Evolutionary conservation across 495 filamentous ascomycete genomes (phyloP), one percentile per base, ranked within the genome.

Genomic region (Hypoxylon subgilvum): DNA sequence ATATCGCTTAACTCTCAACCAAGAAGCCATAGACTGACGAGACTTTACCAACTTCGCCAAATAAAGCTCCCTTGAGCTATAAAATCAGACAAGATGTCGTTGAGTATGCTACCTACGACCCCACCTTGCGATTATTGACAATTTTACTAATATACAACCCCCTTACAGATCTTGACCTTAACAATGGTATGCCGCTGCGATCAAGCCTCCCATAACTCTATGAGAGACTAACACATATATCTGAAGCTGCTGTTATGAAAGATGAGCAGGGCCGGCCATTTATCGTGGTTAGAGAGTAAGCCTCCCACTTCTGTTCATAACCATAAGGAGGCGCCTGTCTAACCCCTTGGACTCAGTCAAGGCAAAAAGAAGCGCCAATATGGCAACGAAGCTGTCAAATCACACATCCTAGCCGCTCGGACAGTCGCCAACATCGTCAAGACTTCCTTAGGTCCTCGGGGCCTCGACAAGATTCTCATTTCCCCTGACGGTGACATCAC

Each of bases 401-500:
- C 90, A 51, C 94, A 99, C 77, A 97, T 99, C 70, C 85, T 97
- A 53, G 94, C 94, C 14, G 94, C 94, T 27, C 85, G 91, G 66
- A 99, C 94, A 30, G 92, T 98, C 57, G 88, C 95, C 55, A 95
- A 89, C 75, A 96, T 97, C 63, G 91, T 99, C 74, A 96, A 96
- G 79, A 92, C 91, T 61, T 99, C 94, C 67, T 78, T 99, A 72
- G 94, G 94, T 39, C 94, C 94, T 50, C 88, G 95, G 64, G 94
- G 94, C 49, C 85, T 99, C 65, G 94, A 99, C 80, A 99, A 99
- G 79, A 99, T 99, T 68, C 81, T 99, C 61, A 99, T 99, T 66
- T 99, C 94, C 36, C 90, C 94, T 23, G 94, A 99, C 73, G 94
- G 94, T 70, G 94, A 97, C 75, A 99, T 99, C 72, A 99, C 94